Conservation (phyloP, 2,329 filamentous ascomycete genomes). For the Saccharata proteae region DNA sequence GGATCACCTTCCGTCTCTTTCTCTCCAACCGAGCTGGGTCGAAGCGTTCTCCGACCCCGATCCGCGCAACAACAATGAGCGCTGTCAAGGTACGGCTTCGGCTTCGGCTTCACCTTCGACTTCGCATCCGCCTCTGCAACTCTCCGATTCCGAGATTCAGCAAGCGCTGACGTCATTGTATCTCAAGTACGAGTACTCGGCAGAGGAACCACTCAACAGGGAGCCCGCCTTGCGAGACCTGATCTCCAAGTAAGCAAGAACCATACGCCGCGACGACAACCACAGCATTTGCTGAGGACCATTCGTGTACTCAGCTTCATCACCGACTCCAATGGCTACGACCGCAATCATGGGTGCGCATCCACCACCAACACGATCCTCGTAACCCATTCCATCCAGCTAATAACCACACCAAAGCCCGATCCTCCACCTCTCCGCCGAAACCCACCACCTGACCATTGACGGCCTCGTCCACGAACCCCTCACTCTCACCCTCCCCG, state of each 20-base stretch:
- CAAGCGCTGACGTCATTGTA: not conserved
- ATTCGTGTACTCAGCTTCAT: constrained; percentile 31
- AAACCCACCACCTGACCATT: constrained; percentile 32
- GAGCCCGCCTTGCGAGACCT: constrained; percentile 34
- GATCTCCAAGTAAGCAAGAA: constrained; percentile 25
- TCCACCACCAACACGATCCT: not conserved
- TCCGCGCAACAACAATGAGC: too few relatives aligned
- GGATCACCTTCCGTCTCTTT: too few relatives aligned
- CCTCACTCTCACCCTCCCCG: constrained; percentile 33
- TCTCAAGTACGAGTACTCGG: constrained; percentile 22
- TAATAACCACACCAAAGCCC: constrained; percentile 16
- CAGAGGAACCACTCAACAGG: constrained; percentile 36
- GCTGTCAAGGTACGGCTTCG: constrained; percentile 3
- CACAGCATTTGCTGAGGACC: not conserved
- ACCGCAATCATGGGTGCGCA: constrained; percentile 42
- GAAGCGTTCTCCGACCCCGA: too few relatives aligned
- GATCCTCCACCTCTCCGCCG: constrained; percentile 36
- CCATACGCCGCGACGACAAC: not conserved
- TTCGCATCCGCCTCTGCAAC: constrained; percentile 1
- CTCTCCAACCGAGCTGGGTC: too few relatives aligned
- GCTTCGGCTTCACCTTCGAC: too few relatives aligned
- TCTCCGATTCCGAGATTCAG: constrained; percentile 1
- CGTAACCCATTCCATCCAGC: not conserved
- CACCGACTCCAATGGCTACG: constrained; percentile 36
- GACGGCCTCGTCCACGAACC: constrained; percentile 36